Evolutionary conservation across 257 asterid genomes (phyloP).

Genomic region (Plantago major): DNA sequence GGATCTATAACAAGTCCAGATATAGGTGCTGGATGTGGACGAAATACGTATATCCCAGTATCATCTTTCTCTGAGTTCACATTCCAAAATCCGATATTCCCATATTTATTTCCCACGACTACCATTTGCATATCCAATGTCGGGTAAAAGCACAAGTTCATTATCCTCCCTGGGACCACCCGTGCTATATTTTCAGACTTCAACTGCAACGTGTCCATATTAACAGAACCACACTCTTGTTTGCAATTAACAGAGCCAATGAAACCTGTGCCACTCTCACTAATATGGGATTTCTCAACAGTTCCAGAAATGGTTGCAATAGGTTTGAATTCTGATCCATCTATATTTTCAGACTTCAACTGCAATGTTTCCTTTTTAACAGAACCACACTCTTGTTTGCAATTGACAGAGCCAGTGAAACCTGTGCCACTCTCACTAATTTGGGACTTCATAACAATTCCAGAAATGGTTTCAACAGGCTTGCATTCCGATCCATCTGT

Average conservation of each 20-base stretch:
- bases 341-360: constrained; percentile 60
- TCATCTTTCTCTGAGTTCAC: constrained; percentile 51
- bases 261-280: constrained; percentile 18
- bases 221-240: constrained; percentile 38
- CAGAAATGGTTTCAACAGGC: constrained; percentile 25
- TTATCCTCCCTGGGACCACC: constrained; percentile 66
- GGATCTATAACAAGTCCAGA: constrained; percentile 67
- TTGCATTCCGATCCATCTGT: constrained; percentile 17
- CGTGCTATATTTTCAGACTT: constrained; percentile 61
- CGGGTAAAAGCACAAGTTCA: constrained; percentile 61
- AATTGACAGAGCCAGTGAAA: constrained; percentile 14
- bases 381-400: constrained; percentile 32
- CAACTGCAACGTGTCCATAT: constrained; percentile 50
- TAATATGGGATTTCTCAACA: constrained; percentile 20
- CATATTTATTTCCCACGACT: constrained; percentile 78
- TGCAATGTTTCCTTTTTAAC: constrained; percentile 43
- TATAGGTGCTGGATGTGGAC: constrained; percentile 72
- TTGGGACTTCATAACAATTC: constrained; percentile 18
- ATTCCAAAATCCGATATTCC: constrained; percentile 84
- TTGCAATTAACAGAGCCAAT: constrained; percentile 18
- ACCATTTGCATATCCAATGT: constrained; percentile 51
- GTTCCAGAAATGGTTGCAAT: constrained; percentile 27
- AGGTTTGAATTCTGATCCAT: no score
- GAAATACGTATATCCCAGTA: constrained; percentile 62
- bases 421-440: constrained; percentile 20